Base-by-base conservation (phyloP, 176 grass and related monocot species). In the Zoysia pacifica region DNA sequence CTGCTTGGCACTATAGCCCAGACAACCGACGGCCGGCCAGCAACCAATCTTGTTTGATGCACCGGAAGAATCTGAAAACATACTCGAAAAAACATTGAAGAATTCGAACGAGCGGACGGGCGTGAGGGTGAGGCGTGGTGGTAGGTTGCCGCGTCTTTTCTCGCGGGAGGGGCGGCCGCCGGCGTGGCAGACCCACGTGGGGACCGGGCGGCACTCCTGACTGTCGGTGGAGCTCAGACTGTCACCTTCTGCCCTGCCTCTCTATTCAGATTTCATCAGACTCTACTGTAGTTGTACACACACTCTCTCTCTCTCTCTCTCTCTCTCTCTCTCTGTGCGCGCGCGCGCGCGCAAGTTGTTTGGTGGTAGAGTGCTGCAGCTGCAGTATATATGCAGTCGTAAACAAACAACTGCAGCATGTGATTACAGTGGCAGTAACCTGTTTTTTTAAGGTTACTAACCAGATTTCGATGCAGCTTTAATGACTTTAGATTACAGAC, bases 171-270 rank as follows among this genome's bases (percentile, higher is more conserved):
- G 63, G 52, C 49, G 38, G 64, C 4, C 13, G 75, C 83, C 76
- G 48, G 75, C 75, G 75, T 67, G 83, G 76, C 76, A 28, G 6
- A 14, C 69, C 48, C 48, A 73, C 12, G 67, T 79, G 83, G 83
- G 82, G 14, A 62, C 83, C 58, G 19, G 0, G 56, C 55, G 46
- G 58, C 75, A 48, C 49, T 67, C 50, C 76, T 59, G 60, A 36
- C 84, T 80, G 84, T 86, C 84, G 84, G 84, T 86, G 84, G 84
- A 74, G 76, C 49, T 20, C 69, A 43, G 76, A 74, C 76, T 79
- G 83, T 85, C 73, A 69, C 28, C 81, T 83, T 60, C 51, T 76
- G 43, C 63, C 2, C 28, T 16, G 13, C 44, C 44, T 6, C 44
- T 6, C 44, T 7, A 20, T 68, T 56, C 77, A 56, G 64, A 37